Evolutionary conservation across 257 asterid genomes (phyloP).

Genomic region (Echium plantagineum): DNA sequence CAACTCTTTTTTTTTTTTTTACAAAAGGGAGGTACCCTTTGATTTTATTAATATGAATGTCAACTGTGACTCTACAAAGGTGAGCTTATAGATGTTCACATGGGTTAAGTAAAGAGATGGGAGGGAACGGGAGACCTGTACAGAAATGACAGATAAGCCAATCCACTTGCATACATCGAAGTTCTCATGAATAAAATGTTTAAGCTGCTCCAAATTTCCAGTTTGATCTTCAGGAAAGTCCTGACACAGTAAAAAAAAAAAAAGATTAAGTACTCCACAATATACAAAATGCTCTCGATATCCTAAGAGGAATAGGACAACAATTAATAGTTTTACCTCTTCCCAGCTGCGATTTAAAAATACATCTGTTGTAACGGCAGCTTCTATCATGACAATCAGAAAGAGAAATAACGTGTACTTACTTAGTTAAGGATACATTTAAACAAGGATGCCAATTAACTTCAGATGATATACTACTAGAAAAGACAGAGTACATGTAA

Average conservation of each 20-base stretch:
- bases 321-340: slow-evolving; percentile 38
- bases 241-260: slow-evolving; percentile 26
- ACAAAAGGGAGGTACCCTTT: no score
- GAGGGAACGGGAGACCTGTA: slow-evolving; percentile 48
- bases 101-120: slow-evolving; percentile 9
- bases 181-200: slow-evolving; percentile 54
- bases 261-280: slow-evolving; percentile 2
- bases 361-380: slow-evolving; percentile 65
- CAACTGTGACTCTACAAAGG: no score
- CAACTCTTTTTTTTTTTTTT: no score
- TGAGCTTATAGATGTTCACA: no score
- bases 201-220: slow-evolving; percentile 58
- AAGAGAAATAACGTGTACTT: slow-evolving; percentile 60
- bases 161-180: slow-evolving; percentile 75
- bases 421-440: slow-evolving; percentile 32
- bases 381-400: slow-evolving; percentile 62
- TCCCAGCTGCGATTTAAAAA: slow-evolving; percentile 72
- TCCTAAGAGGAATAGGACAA: neutral
- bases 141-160: slow-evolving; percentile 55
- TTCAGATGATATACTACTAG: neutral
- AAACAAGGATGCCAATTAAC: neutral
- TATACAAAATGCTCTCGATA: slow-evolving; percentile 1
- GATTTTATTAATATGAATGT: no score
- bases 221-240: slow-evolving; percentile 80
- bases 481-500: neutral